A percentile compares a stretch with the other conserved stretches of the same genome.
These are phyloP conservation scores for Aegilops bicornis DNA, from an alignment of 176 grass and related monocot genomes.

Conservation along the genomic window DNA sequence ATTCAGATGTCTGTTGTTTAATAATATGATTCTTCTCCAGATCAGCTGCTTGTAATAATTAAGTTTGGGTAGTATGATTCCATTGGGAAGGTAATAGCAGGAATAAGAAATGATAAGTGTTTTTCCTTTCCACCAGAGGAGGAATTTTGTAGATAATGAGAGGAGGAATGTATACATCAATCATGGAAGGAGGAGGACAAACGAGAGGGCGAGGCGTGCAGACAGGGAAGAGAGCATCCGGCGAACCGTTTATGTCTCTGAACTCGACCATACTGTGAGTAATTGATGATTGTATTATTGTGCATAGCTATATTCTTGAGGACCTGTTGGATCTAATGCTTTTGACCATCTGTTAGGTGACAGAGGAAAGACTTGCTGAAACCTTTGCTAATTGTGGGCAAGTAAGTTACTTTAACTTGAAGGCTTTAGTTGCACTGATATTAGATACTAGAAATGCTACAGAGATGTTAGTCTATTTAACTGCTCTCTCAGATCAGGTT, in stretches of 20 bases:
- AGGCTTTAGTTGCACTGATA: not conserved
- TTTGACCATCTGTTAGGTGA: slow-evolving; percentile 62
- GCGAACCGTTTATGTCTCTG: slow-evolving; percentile 88
- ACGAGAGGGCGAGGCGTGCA: slow-evolving; percentile 54
- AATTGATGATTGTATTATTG: slow-evolving; percentile 32
- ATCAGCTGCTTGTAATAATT: not conserved
- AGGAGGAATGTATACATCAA: slow-evolving; percentile 55
- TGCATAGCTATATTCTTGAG: not conserved
- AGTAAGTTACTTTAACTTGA: slow-evolving; percentile 52
- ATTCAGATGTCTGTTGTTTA: not conserved
- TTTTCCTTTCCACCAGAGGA: slow-evolving; percentile 3
- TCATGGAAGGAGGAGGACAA: slow-evolving; percentile 57
- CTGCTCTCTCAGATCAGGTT: not conserved
- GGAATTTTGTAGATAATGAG: slow-evolving; percentile 38
- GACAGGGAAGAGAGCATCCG: slow-evolving; percentile 82
- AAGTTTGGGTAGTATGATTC: not conserved
- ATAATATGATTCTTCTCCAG: slow-evolving; percentile 1
- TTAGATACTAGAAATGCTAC: not conserved
- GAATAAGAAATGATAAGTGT: slow-evolving; percentile 10
- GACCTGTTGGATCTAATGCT: slow-evolving; percentile 29
- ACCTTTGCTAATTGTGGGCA: slow-evolving; percentile 86
- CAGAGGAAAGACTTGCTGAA: slow-evolving; percentile 96
- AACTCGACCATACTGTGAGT: slow-evolving; percentile 84
- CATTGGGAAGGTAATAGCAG: not conserved
- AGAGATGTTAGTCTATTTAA: not conserved